Conservation (phyloP, 1,139 yeast species). For the Sugiyamaella castrensis region DNA sequence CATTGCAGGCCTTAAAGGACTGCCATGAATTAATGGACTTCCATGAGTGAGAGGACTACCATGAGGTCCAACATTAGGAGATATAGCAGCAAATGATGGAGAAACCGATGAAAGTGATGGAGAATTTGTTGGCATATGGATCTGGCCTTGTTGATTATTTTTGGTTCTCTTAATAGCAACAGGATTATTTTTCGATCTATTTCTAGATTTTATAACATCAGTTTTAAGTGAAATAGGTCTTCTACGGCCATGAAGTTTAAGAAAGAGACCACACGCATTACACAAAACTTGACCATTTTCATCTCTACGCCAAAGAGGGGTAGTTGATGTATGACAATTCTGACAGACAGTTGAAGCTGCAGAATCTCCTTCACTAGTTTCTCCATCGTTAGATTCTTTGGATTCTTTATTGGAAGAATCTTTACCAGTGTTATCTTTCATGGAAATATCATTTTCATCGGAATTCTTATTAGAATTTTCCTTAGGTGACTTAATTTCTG, state of each 20-base stretch:
- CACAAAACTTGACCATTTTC: conserved; percentile 90
- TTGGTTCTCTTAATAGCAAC: conserved; percentile 22
- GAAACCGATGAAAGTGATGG: conserved; percentile 17
- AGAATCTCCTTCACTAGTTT: background rate
- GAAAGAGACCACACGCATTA: conserved; percentile 88
- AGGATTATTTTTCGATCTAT: conserved; percentile 43
- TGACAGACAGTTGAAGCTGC: conserved; percentile 58
- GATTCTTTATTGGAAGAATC: background rate
- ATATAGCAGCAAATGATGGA: conserved; percentile 24
- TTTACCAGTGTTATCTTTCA: background rate
- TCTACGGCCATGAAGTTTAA: conserved; percentile 87
- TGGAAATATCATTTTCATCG: too few relatives aligned
- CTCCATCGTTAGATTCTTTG: background rate
- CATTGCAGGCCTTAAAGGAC: conserved; percentile 14
- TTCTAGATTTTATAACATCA: conserved; percentile 85
- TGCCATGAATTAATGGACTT: conserved; percentile 13
- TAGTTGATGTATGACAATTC: conserved; percentile 86
- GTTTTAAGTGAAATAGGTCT: conserved; percentile 88
- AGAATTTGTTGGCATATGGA: conserved; percentile 22
- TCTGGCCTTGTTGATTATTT: conserved; percentile 21
- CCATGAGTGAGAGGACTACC: conserved; percentile 21
- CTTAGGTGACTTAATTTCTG: background rate
- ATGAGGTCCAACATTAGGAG: conserved; percentile 26
- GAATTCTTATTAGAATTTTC: background rate
- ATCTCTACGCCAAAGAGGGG: conserved; percentile 93